Evolutionary conservation across 116 monocot species (phyloP).

Genomic region (Dioscorea cayenensis): DNA sequence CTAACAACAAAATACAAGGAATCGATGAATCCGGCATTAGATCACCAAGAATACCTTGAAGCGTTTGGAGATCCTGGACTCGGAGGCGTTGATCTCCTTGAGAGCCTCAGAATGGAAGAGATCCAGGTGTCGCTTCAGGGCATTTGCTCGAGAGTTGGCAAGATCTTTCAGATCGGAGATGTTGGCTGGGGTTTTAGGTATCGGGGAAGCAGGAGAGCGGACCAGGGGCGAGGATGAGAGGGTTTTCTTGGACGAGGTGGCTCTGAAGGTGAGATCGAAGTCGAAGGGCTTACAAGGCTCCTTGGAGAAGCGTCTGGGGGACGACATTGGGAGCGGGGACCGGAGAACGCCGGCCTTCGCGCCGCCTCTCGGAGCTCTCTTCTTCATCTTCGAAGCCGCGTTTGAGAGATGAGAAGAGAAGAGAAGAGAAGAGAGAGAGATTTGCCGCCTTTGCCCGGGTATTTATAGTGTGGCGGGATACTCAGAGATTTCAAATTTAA

Average conservation of each 20-base stretch:
- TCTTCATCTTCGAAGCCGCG: background rate
- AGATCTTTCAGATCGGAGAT: conserved; percentile 46
- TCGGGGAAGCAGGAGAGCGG: conserved; percentile 1
- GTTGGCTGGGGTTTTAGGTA: conserved; percentile 6
- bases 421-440: too few relatives aligned
- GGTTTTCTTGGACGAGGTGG: conserved; percentile 15
- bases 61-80: conserved; percentile 51
- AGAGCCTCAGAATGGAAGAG: conserved; percentile 39
- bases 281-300: conserved; percentile 14
- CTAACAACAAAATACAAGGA: background rate
- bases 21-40: background rate
- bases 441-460: background rate
- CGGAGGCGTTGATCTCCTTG: conserved; percentile 59
- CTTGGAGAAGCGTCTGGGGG: background rate
- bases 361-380: conserved; percentile 5
- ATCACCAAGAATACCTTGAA: conserved; percentile 42
- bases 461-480: conserved; percentile 3
- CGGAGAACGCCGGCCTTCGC: background rate
- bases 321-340: conserved; percentile 2
- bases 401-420: too few relatives aligned
- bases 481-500: too few relatives aligned
- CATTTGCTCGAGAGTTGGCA: conserved; percentile 30
- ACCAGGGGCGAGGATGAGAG: conserved; percentile 3
- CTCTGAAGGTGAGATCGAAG: conserved; percentile 14
- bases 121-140: conserved; percentile 54